These are phyloP conservation scores for Eucalyptus regnans DNA, from an alignment of 345 rosid species.

Conservation along the genomic window DNA sequence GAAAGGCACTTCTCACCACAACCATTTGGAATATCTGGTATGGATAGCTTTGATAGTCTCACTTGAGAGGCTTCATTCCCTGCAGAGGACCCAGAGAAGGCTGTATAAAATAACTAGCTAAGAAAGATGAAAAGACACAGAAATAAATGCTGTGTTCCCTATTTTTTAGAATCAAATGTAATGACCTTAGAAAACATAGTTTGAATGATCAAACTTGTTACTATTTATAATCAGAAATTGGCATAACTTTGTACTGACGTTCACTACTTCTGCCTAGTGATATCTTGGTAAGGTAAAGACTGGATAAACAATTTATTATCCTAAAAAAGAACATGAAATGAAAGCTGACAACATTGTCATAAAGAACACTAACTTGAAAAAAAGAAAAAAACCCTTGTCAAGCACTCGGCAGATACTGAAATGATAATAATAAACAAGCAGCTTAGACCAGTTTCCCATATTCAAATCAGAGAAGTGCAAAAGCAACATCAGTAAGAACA, in stretches of 20 bases:
- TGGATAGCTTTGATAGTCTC: slow-evolving; percentile 3
- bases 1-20: background rate
- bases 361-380: background rate
- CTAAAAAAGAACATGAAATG: background rate
- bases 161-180: background rate
- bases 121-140: background rate
- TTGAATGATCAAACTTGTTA: background rate
- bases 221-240: background rate
- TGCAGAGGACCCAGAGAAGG: slow-evolving; percentile 5
- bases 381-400: background rate
- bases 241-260: background rate
- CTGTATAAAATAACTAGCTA: background rate
- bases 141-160: background rate
- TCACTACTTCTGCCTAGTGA: background rate
- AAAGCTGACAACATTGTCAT: background rate
- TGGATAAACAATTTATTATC: background rate
- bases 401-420: background rate
- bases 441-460: background rate
- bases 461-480: background rate
- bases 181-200: background rate
- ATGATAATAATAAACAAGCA: background rate
- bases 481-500: background rate
- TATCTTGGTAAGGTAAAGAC: background rate
- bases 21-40: background rate
- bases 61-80: slow-evolving; percentile 85